Percentiles rank a stretch among this genome's conserved stretches.
These are phyloP conservation scores for Lactarius trivialis DNA, from an alignment of 768 basidiomycete genomes.

Conservation along the genomic window DNA sequence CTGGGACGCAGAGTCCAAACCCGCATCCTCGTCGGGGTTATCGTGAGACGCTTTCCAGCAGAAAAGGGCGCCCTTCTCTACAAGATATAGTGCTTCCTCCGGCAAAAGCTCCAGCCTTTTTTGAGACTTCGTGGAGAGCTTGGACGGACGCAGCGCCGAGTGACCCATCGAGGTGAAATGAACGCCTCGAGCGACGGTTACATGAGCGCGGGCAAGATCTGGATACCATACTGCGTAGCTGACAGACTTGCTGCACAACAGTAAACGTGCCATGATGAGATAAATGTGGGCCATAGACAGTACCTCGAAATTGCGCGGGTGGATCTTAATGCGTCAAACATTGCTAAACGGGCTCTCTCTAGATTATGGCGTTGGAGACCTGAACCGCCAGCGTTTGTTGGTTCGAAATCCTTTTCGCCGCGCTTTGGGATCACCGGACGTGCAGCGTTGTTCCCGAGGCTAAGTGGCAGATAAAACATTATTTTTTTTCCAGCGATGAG, in stretches of 20 bases:
- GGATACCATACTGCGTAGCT: slow-evolving; percentile 83
- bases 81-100: slow-evolving; percentile 90
- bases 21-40: slow-evolving; percentile 29
- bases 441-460: slow-evolving; percentile 26
- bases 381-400: slow-evolving; percentile 55
- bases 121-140: slow-evolving; percentile 39
- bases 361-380: slow-evolving; percentile 77
- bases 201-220: slow-evolving; percentile 52
- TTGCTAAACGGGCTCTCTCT: slow-evolving; percentile 71
- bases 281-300: slow-evolving; percentile 20
- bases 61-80: slow-evolving; percentile 83
- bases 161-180: slow-evolving; percentile 80
- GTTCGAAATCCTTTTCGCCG: slow-evolving; percentile 98
- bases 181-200: slow-evolving; percentile 72
- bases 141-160: slow-evolving; percentile 48
- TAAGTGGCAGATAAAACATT: neutral
- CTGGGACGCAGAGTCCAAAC: slow-evolving; percentile 33
- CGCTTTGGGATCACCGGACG: slow-evolving; percentile 86
- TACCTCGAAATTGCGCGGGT: slow-evolving; percentile 73
- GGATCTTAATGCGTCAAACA: slow-evolving; percentile 76
- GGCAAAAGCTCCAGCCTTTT: slow-evolving; percentile 83
- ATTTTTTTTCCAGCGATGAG: neutral
- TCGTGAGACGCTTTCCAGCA: slow-evolving; percentile 59
- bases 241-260: slow-evolving; percentile 52
- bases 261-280: neutral